Conservation (phyloP, 495 filamentous ascomycete genomes). For the Schizothecium vesticola region DNA sequence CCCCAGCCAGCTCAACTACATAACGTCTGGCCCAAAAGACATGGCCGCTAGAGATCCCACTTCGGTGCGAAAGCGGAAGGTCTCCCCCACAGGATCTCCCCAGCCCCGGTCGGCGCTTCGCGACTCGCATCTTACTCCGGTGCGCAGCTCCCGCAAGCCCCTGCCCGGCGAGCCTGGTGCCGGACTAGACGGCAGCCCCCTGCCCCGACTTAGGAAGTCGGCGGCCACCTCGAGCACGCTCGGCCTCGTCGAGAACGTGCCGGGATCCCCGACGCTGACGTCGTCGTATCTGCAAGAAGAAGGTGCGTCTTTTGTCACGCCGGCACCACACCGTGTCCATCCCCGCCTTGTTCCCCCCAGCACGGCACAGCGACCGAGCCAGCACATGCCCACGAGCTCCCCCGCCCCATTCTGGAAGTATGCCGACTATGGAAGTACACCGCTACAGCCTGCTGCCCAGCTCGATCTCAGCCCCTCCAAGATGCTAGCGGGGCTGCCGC, state of each 20-base stretch:
- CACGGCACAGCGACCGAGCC: conserved; percentile 83
- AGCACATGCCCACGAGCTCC: conserved; percentile 90
- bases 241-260: conserved; percentile 53
- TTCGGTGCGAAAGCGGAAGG: conserved; percentile 45
- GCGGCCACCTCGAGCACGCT: conserved; percentile 45
- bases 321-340: conserved; percentile 76
- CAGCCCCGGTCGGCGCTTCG: conserved; percentile 41
- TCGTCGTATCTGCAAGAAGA: conserved; percentile 56
- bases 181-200: conserved; percentile 48
- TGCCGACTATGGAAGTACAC: conserved; percentile 70
- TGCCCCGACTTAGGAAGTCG: conserved; percentile 44
- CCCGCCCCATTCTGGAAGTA: conserved; percentile 98
- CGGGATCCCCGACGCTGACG: conserved; percentile 64
- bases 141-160: conserved; percentile 55
- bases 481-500: conserved; percentile 39
- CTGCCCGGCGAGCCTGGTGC: conserved; percentile 36
- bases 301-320: conserved; percentile 63
- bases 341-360: conserved; percentile 81
- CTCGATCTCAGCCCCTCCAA: conserved; percentile 49
- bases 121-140: conserved; percentile 51
- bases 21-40: conserved; percentile 42
- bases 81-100: conserved; percentile 45
- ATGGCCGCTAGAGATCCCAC: conserved; percentile 39
- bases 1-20: conserved; percentile 48
- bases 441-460: conserved; percentile 56